phyloP scores from a whole-genome alignment of 2,329 filamentous ascomycete species.

The Cephalotrichum gorgonifer region DNA sequence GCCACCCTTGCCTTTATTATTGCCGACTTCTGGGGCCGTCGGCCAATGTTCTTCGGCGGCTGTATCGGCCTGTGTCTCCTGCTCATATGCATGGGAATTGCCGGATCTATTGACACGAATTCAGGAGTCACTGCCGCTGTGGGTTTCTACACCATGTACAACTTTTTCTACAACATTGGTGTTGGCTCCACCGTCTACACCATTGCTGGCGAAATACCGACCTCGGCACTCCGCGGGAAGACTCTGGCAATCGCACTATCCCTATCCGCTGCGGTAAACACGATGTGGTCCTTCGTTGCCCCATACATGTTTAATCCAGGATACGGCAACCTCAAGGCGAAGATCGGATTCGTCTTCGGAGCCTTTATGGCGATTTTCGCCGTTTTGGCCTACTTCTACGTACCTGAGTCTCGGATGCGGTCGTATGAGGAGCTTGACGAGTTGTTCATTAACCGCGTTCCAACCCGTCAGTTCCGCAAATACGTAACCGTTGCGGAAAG shows the following conservation, averaged over 20 bases:
- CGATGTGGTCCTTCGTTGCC: slow-evolving; percentile 17
- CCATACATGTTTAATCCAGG: slow-evolving; percentile 32
- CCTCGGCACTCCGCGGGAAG: slow-evolving; percentile 13
- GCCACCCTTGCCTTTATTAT: too few species aligned
- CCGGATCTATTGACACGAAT: too few species aligned
- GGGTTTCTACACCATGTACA: slow-evolving; percentile 11
- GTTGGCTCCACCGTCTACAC: slow-evolving; percentile 14
- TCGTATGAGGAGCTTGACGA: slow-evolving; percentile 18
- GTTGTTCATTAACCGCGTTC: slow-evolving; percentile 14
- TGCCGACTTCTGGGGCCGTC: too few species aligned
- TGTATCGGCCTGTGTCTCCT: too few species aligned
- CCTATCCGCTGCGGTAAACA: too few species aligned
- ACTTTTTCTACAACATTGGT: slow-evolving; percentile 11
- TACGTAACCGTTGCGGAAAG: slow-evolving; percentile 11
- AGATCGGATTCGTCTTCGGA: slow-evolving; percentile 28
- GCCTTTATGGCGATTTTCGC: slow-evolving; percentile 1
- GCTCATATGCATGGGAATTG: too few species aligned
- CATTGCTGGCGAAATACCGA: slow-evolving; percentile 12
- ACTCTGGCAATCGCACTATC: slow-evolving; percentile 10
- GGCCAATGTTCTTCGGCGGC: too few species aligned
- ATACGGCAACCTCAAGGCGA: slow-evolving; percentile 23
- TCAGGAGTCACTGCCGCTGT: too few species aligned
- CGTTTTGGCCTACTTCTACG: not conserved
- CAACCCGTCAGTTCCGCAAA: slow-evolving; percentile 13
- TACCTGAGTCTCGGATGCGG: slow-evolving; percentile 6